Conservation (phyloP, 352 stramenopile species). For the Phytophthora cryptogea region DNA sequence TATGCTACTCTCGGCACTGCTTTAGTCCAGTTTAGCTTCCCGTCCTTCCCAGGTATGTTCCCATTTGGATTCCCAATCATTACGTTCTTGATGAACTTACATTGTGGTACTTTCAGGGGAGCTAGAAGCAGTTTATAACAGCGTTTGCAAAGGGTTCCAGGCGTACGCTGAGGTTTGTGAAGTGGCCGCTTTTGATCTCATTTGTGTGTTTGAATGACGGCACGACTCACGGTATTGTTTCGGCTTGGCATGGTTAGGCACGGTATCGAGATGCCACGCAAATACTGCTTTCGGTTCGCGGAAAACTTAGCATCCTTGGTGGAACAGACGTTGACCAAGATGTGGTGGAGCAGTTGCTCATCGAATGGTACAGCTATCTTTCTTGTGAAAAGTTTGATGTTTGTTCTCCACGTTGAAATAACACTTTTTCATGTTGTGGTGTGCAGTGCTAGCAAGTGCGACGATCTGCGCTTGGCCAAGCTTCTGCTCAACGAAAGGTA, state of each 20-base stretch:
- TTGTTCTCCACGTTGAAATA: background rate
- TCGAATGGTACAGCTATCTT: slow-evolving; percentile 63
- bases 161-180: slow-evolving; percentile 66
- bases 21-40: slow-evolving; percentile 68
- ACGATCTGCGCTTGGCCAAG: slow-evolving; percentile 70
- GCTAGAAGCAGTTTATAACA: slow-evolving; percentile 48
- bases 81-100: background rate
- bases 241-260: slow-evolving; percentile 28
- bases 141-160: slow-evolving; percentile 68
- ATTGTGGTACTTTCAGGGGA: slow-evolving; percentile 28
- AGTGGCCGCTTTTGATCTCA: background rate
- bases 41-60: slow-evolving; percentile 29
- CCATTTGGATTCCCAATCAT: too few relatives aligned
- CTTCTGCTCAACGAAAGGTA: slow-evolving; percentile 86
- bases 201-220: background rate
- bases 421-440: background rate
- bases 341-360: slow-evolving; percentile 72
- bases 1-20: slow-evolving; percentile 42
- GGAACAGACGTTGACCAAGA: slow-evolving; percentile 76
- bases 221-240: background rate
- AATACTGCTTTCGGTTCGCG: slow-evolving; percentile 60
- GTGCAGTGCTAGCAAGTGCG: slow-evolving; percentile 66
- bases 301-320: slow-evolving; percentile 71
- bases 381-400: background rate
- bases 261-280: slow-evolving; percentile 62